These are phyloP conservation scores for Colletotrichum theobromicola DNA, from an alignment of 2,329 filamentous ascomycete genomes.

Conservation along the genomic window DNA sequence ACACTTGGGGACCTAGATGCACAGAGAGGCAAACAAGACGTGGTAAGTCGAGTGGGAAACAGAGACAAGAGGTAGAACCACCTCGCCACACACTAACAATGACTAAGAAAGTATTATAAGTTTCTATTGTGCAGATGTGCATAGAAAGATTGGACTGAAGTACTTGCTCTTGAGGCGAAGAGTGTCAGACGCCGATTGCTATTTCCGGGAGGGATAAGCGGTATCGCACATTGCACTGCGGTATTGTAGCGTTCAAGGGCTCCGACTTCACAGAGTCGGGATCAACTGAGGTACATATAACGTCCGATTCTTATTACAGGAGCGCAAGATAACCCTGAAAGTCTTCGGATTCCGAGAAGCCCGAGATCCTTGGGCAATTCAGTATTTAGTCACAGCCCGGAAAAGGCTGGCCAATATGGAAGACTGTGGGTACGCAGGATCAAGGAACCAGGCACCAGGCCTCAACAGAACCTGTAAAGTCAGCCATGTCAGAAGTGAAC, in stretches of 20 bases:
- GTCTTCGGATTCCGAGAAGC: not conserved
- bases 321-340: not conserved
- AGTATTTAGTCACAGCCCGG: not conserved
- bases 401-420: not conserved
- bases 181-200: not conserved
- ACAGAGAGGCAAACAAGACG: not conserved
- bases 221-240: not conserved
- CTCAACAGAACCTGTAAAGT: not conserved
- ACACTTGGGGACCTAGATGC: not conserved
- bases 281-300: fast-evolving
- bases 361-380: not conserved
- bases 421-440: not conserved
- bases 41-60: not conserved
- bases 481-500: not conserved
- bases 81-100: not conserved
- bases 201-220: not conserved
- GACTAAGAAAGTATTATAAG: not conserved
- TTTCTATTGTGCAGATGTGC: not conserved
- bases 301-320: not conserved
- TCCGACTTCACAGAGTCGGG: not conserved
- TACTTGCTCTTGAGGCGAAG: not conserved
- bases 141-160: not conserved
- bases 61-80: not conserved
- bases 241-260: not conserved
- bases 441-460: not conserved